A percentile compares a stretch with the other conserved stretches of the same genome.
These are phyloP conservation scores for Zoysia japonica DNA, from an alignment of 176 grass and related monocot species.

Conservation along the genomic window DNA sequence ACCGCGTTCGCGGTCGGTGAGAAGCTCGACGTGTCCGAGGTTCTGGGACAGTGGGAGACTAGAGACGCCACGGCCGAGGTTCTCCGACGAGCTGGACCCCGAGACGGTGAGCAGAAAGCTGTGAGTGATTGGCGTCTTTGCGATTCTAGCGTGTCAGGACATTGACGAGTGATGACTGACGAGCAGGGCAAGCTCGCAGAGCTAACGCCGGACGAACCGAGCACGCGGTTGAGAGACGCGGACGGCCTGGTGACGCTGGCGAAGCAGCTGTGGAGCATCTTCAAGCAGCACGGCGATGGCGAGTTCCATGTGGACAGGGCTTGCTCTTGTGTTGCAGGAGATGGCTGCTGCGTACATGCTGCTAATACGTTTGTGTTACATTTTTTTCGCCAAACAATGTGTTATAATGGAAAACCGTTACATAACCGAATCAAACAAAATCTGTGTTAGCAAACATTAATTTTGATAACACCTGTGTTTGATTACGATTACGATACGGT, in stretches of 20 bases:
- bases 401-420: no score
- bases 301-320: constrained; percentile 28
- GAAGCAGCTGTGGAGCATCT: constrained; percentile 74
- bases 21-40: constrained; percentile 47
- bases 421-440: no score
- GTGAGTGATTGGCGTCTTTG: no score
- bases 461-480: no score
- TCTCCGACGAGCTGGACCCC: constrained; percentile 33
- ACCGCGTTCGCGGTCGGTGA: constrained; percentile 65
- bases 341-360: constrained; percentile 47
- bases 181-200: constrained; percentile 56
- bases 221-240: constrained; percentile 41
- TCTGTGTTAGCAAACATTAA: no score
- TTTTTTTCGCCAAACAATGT: no score
- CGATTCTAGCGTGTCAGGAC: no score
- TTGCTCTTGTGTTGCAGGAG: constrained; percentile 47
- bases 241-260: constrained; percentile 58
- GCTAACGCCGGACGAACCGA: constrained; percentile 42
- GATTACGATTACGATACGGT: no score
- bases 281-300: constrained; percentile 43
- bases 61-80: constrained; percentile 39
- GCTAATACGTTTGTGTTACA: background rate
- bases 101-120: constrained; percentile 34
- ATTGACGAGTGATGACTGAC: background rate
- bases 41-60: constrained; percentile 56